Base-by-base conservation (phyloP, 2,329 filamentous ascomycete genomes). In the Phialophora verrucosa region DNA sequence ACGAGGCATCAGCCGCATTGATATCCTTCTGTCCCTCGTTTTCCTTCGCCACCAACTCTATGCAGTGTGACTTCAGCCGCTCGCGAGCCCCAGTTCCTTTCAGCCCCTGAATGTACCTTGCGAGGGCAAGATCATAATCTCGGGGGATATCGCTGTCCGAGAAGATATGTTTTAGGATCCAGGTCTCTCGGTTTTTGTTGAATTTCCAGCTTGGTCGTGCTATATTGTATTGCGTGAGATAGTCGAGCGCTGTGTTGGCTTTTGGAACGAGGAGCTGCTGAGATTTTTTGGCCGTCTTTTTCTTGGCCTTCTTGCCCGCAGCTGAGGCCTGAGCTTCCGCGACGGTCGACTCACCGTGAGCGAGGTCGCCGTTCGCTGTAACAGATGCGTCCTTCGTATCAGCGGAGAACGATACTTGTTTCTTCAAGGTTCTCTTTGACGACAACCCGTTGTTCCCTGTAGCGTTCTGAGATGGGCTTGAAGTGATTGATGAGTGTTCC, bases 131-230 rank as follows among this genome's bases (percentile, higher is more conserved):
- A 65, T 91, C 88, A 78, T 94, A 87, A 66, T 85, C 81, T 1
- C 90, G 89, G 0, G 93, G 91, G 51, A 97, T 86, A 51, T 86
- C 85, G 72, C 88, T 86, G 70, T 88, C 80, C 71, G 91, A 88
- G 76, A 96, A 91, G 54, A 91, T 80, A 81, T 96, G 88, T 77
- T 95, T 94, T 75, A 97, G 86, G 12, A 97, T 83, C 72, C 91
- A 87, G 62, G 89, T 91, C 78, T 97, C 93, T 75, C 92, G 88
- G 73, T 92, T 93, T 81, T 97, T 97, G 82, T 96, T 96, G 83
- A 97, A 98, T 78, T 97, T 97, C 94, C 94, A 98, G 72, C 83
- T 83, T 10, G 84, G 82, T 65, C 88, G 88, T 67, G 88, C 85
- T 63, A 84, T 85, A 78, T 91, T 84, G 84, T 93, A 97, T 75